phyloP scores from a whole-genome alignment of 2,329 filamentous ascomycete species.

The Apiospora aurea region DNA sequence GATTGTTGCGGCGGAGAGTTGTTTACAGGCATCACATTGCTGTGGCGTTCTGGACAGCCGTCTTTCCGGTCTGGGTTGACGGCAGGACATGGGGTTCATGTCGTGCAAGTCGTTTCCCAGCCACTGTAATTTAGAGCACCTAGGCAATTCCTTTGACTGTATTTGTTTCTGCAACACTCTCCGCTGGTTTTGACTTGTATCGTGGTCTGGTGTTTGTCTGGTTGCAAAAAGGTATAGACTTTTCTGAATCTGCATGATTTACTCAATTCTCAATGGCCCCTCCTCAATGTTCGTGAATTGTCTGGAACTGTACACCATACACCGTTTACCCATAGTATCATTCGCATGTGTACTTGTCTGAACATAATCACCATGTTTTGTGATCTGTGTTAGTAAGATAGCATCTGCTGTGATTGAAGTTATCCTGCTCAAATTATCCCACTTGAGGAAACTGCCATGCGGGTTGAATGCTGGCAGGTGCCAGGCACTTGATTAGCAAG shows the following conservation, averaged over 20 bases:
- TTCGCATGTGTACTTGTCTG: not conserved
- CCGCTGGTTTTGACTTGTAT: slow-evolving; percentile 40
- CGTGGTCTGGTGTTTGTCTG: slow-evolving; percentile 33
- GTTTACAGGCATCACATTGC: slow-evolving; percentile 45
- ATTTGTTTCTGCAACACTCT: slow-evolving; percentile 43
- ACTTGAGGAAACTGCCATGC: not conserved
- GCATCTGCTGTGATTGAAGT: too few species aligned
- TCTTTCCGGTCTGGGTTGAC: slow-evolving; percentile 43
- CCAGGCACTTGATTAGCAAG: slow-evolving; percentile 1
- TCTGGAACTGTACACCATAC: not conserved
- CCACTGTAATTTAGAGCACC: slow-evolving; percentile 72
- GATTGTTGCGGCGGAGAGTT: slow-evolving; percentile 55
- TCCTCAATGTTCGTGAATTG: not conserved
- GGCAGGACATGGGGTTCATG: slow-evolving; percentile 50
- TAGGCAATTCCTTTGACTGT: slow-evolving; percentile 61
- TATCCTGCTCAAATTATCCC: not conserved
- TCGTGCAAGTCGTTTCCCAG: slow-evolving; percentile 53
- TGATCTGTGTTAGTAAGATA: too few species aligned
- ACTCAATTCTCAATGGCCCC: not conserved
- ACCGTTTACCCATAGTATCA: too few species aligned
- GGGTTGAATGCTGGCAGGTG: not conserved
- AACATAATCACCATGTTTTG: not conserved
- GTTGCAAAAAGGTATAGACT: slow-evolving; percentile 20
- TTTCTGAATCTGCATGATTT: slow-evolving; percentile 16
- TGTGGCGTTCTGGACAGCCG: slow-evolving; percentile 47